A percentile compares a stretch with the other conserved stretches of the same genome.
phyloP scores from a whole-genome alignment of 306 rosid species.

The Oxytropis ochrocephala region DNA sequence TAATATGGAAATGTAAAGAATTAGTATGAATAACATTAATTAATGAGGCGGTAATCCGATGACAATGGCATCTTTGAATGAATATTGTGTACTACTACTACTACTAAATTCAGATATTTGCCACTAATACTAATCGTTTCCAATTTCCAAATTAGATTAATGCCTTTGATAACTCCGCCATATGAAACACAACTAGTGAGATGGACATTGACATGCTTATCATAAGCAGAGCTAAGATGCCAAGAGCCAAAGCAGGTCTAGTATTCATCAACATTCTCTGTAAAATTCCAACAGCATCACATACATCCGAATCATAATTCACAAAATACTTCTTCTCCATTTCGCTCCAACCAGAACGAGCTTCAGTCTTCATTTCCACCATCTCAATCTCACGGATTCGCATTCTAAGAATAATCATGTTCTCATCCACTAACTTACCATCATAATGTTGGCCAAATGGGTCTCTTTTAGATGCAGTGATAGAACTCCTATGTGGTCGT shows the following conservation, averaged over 20 bases:
- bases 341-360: constrained; percentile 36
- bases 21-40: background rate
- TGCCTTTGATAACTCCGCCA: constrained; percentile 11
- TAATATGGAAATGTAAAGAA: background rate
- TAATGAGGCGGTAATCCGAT: background rate
- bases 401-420: constrained; percentile 51
- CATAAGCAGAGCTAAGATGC: constrained; percentile 14
- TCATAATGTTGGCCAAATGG: constrained; percentile 27
- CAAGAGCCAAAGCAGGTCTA: constrained; percentile 43
- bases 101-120: background rate
- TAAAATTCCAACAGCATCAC: constrained; percentile 41
- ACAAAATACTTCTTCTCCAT: constrained; percentile 51
- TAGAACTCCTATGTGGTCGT: background rate
- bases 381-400: constrained; percentile 42
- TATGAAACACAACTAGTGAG: constrained; percentile 16
- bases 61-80: background rate
- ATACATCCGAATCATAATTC: constrained; percentile 31
- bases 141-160: background rate
- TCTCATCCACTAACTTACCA: constrained; percentile 50
- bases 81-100: background rate
- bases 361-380: background rate
- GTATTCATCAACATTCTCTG: constrained; percentile 46
- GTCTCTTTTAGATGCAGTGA: constrained; percentile 31
- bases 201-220: constrained; percentile 33
- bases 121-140: no score